Conservation (phyloP, 2,329 filamentous ascomycete species). For the Scolecobasidium constrictum region DNA sequence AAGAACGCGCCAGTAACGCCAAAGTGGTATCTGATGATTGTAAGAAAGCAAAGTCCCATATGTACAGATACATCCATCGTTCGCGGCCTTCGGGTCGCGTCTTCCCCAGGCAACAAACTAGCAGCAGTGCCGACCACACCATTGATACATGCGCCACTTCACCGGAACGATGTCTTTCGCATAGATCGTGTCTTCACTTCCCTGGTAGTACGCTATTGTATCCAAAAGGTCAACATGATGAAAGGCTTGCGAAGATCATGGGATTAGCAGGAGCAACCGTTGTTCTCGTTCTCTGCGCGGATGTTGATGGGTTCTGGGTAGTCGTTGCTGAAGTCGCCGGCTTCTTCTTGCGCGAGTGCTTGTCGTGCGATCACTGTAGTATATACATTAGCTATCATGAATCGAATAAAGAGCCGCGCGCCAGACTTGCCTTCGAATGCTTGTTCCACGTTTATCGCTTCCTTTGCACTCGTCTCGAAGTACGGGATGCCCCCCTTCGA, state of each 20-base stretch:
- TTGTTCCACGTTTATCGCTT: slow-evolving; percentile 95
- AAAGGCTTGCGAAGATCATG: too few relatives aligned
- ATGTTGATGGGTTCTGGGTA: slow-evolving; percentile 98
- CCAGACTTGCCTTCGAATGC: slow-evolving; percentile 50
- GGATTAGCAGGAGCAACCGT: slow-evolving; percentile 90
- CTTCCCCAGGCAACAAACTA: too few relatives aligned
- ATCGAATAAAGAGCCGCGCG: slow-evolving; percentile 28
- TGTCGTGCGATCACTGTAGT: slow-evolving; percentile 82
- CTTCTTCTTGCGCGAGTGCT: slow-evolving; percentile 91
- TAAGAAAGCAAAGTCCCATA: not conserved
- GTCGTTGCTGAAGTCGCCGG: slow-evolving; percentile 93
- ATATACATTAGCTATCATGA: not conserved
- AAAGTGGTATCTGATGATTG: not conserved
- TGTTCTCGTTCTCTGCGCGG: slow-evolving; percentile 85
- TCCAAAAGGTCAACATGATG: too few relatives aligned
- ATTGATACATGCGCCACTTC: not conserved
- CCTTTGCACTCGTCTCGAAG: slow-evolving; percentile 98
- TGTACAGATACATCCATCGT: not conserved
- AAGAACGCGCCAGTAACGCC: too few relatives aligned
- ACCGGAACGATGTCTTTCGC: not conserved
- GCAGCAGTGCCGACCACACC: not conserved
- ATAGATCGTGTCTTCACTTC: too few relatives aligned
- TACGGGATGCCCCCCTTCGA: slow-evolving; percentile 96
- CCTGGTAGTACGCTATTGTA: too few relatives aligned
- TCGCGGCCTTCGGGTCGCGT: not conserved